These are phyloP conservation scores for Talaromyces sp. DNA, from an alignment of 2,329 filamentous ascomycete species.

Conservation along the genomic window DNA sequence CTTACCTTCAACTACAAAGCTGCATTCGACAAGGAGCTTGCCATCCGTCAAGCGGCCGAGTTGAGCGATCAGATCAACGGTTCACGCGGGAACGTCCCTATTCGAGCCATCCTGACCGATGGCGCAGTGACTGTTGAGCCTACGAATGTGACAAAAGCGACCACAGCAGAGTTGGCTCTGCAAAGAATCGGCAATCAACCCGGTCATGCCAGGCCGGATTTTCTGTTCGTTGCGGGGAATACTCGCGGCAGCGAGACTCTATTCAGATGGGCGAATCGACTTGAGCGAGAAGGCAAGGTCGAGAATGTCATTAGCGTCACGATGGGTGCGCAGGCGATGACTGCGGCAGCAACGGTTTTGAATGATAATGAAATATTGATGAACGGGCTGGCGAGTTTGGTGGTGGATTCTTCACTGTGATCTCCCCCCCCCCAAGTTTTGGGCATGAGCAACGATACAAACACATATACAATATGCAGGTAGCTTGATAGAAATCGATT, in stretches of 20 bases:
- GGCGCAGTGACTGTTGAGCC: slow-evolving; percentile 78
- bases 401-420: background rate
- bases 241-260: slow-evolving; percentile 85
- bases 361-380: slow-evolving; percentile 81
- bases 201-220: slow-evolving; percentile 57
- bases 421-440: too few species aligned
- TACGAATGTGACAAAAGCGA: slow-evolving; percentile 77
- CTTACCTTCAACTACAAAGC: slow-evolving; percentile 82
- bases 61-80: slow-evolving; percentile 93
- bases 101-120: slow-evolving; percentile 77
- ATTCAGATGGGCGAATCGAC: slow-evolving; percentile 85
- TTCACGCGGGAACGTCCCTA: slow-evolving; percentile 71
- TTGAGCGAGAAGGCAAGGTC: slow-evolving; percentile 54
- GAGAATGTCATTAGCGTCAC: slow-evolving; percentile 75
- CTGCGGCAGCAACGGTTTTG: slow-evolving; percentile 73
- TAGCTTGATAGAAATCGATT: too few species aligned
- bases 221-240: slow-evolving; percentile 81
- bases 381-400: slow-evolving; percentile 28
- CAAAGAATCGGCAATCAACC: slow-evolving; percentile 34
- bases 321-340: slow-evolving; percentile 69
- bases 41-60: slow-evolving; percentile 76
- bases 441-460: background rate
- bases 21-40: slow-evolving; percentile 68
- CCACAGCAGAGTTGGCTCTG: slow-evolving; percentile 68
- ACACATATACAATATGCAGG: too few species aligned